Base-by-base conservation (phyloP, 2,329 filamentous ascomycete genomes). In the Epichloe sp. region DNA sequence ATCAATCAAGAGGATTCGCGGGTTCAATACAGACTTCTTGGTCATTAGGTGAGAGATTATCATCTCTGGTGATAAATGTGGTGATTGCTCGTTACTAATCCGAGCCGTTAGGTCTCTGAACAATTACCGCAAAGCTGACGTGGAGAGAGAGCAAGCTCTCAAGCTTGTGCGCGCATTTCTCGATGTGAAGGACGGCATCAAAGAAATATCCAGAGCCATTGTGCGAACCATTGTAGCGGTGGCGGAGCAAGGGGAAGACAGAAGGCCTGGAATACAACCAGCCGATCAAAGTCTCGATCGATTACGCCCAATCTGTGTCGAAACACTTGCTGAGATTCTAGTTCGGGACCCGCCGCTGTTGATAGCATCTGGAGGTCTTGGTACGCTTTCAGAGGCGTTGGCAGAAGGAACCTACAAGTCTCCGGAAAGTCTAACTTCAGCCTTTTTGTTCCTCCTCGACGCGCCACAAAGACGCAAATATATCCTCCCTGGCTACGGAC, bases 131-230 rank as follows among this genome's bases (percentile, higher is more conserved):
- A 97, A 96, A 66, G 88, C 91, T n/a, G 90, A 91, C 59, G 87
- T 98, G 17, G 93, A 98, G 70, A 80, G 94, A 50, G 93, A 98
- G 66, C 93, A 98, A 68, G 93, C 93, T 12, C 73, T 98, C 60
- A 98, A 98, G 65, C 96, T 98, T 64, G 84, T 97, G 26, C 82
- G 93, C 53, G 88, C 90, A 10, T 98, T 98, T 62, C 73, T 98
- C 3, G 93, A 98, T 63, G 88, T 97, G 56, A 96, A 96, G 63
- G 88, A 89, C 55, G 93, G 93, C 11, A 83, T 94, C 8, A 78
- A 80, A 55, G 91, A 98, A 64, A 78, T 98, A 37, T 94, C 93
- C 1, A 79, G 86, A 53, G 84, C 88, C 0, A 82, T 98, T 19
- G 86, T 95, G 7, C 82, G 93, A 50, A 93, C 91, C 6, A 83